Base-by-base conservation (phyloP, 345 rosid genomes). In the Salix caprea region DNA sequence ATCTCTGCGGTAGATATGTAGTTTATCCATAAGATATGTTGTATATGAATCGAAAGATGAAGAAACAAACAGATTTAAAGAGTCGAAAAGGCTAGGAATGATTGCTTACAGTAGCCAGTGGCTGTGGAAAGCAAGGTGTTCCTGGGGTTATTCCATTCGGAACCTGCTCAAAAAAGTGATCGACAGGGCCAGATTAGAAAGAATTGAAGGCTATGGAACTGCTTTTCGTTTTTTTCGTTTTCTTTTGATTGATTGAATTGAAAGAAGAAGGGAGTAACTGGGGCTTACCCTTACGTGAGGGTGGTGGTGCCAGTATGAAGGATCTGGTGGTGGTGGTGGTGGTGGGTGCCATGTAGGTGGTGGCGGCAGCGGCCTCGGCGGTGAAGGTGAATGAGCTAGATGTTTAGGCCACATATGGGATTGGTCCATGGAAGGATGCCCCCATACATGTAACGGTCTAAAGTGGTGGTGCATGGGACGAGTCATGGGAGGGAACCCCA, bases 401-500 rank as follows among this genome's bases (percentile, higher is more conserved):
- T 86, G 93, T 81, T 90, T 91, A 48, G 99, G 96, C 98, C 99
- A 91, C 18, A 85, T 78, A 76, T 84, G 85, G 62, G 89, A 74
- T 50, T 75, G 90, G 72, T 86, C 89, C 65, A 71, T 61, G 34
- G 87, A 71, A 18, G 99, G 99, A 81, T 96, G 98, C 50, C 99
- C 99, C 98, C 97, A 96, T 0, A 93, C 99, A 68, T 78, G 81
- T 72, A 92, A 83, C 7, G 96, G 98, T 87, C 93, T 85, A 64
- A 88, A 91, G 70, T 81, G 89, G 65, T 77, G 92, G 72, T 84
- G 79, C 75, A 83, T 69, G 56, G 90, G 77, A n/a, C 88, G 76
- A 24, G 84, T 42, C 37, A 84, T 74, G 0, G 89, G 93, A n/a
- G 96, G 97, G 78, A 91, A 93, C 76, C 96, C 98, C 79, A 96